Conservation (phyloP, 352 stramenopile genomes). For the Pythium phragmiticola region DNA sequence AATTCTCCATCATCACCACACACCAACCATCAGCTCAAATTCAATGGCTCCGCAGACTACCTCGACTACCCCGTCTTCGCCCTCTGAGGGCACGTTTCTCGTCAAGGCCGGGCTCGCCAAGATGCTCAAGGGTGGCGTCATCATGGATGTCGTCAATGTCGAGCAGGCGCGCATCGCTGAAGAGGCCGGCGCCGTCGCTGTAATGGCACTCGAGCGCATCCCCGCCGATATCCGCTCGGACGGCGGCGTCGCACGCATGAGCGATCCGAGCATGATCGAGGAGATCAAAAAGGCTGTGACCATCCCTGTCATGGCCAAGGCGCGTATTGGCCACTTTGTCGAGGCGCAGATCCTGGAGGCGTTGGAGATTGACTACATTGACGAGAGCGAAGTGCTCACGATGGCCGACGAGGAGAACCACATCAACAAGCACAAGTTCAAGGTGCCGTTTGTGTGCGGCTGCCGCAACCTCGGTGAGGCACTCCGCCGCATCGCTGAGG, state of each 20-base stretch:
- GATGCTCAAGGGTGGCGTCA: conserved; percentile 99
- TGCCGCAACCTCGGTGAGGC: conserved; percentile 98
- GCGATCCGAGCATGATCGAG: conserved; percentile 96
- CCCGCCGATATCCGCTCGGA: conserved; percentile 96
- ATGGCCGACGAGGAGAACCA: conserved; percentile 98
- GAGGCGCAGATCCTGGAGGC: conserved; percentile 98
- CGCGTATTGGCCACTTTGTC: conserved; percentile 98
- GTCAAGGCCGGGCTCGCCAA: conserved; percentile 96
- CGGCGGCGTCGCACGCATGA: conserved; percentile 97
- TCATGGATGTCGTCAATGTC: conserved; percentile 94
- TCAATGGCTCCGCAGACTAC: conserved; percentile 34
- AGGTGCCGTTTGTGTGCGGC: conserved; percentile 98
- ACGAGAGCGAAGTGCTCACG: conserved; percentile 97
- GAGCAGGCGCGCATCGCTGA: conserved; percentile 96
- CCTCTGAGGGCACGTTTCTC: conserved; percentile 79
- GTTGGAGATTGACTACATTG: conserved; percentile 98
- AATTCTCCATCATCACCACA: conserved; percentile 20
- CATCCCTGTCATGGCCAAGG: conserved; percentile 99
- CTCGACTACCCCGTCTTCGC: conserved; percentile 23
- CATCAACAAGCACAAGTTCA: conserved; percentile 97
- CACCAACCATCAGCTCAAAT: conserved; percentile 3
- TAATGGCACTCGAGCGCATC: conserved; percentile 99
- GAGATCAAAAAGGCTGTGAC: conserved; percentile 98
- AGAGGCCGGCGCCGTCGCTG: conserved; percentile 95
- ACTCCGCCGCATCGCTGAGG: conserved; percentile 93